A percentile compares a stretch with the other conserved stretches of the same genome.
phyloP scores from a whole-genome alignment of 805 yeast species.

The Zygosaccharomyces rouxii region DNA sequence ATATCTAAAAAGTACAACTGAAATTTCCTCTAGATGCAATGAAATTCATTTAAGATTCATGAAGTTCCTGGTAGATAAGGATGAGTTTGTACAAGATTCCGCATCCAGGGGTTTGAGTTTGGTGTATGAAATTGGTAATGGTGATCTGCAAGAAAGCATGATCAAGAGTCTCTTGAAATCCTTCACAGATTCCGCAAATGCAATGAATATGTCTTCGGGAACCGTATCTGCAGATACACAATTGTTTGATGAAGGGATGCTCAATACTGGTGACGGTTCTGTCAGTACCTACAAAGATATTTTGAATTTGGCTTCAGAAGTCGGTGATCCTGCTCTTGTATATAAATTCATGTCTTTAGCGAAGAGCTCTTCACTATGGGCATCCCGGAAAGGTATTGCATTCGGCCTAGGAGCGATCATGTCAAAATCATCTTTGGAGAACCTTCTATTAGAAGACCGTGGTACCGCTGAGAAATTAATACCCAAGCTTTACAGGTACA shows the following conservation, averaged over 20 bases:
- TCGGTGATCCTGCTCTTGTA: slow-evolving; percentile 91
- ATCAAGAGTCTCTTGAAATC: slow-evolving; percentile 69
- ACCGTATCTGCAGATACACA: slow-evolving; percentile 74
- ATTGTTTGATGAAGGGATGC: slow-evolving; percentile 74
- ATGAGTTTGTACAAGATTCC: slow-evolving; percentile 85
- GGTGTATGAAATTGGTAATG: slow-evolving; percentile 72
- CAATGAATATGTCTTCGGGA: slow-evolving; percentile 51
- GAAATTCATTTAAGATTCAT: slow-evolving; percentile 70
- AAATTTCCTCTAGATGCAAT: slow-evolving; percentile 42
- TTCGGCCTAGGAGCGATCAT: slow-evolving; percentile 85
- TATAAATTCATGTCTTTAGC: slow-evolving; percentile 93
- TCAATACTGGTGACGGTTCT: slow-evolving; percentile 79
- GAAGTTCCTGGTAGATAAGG: slow-evolving; percentile 73
- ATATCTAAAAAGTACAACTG: slow-evolving; percentile 52
- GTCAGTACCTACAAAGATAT: slow-evolving; percentile 90
- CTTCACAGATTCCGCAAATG: slow-evolving; percentile 61
- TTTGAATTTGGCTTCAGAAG: slow-evolving; percentile 81
- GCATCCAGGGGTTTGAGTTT: slow-evolving; percentile 86
- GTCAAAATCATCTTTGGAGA: slow-evolving; percentile 70
- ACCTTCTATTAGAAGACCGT: slow-evolving; percentile 51
- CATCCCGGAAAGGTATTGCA: slow-evolving; percentile 89
- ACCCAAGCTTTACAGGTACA: slow-evolving; percentile 78
- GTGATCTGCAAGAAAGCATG: slow-evolving; percentile 61
- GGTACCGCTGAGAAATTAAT: slow-evolving; percentile 56
- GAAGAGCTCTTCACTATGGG: slow-evolving; percentile 82